These are phyloP conservation scores for Corymbia calophylla DNA, from an alignment of 441 rosid genomes.

Conservation along the genomic window DNA sequence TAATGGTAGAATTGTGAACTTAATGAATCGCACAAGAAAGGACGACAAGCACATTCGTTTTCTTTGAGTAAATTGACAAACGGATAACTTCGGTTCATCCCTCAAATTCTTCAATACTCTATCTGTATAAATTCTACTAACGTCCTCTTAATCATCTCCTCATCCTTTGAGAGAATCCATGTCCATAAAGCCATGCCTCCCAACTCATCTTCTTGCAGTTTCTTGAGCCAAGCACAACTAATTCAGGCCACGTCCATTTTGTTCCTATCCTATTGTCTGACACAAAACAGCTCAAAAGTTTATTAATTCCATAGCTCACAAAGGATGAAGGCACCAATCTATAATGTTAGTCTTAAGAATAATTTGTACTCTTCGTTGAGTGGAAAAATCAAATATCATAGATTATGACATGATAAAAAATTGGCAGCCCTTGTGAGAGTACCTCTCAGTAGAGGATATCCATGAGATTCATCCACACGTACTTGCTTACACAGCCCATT, in stretches of 20 bases:
- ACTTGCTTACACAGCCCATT: background rate
- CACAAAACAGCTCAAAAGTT: background rate
- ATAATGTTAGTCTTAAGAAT: background rate
- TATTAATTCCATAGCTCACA: background rate
- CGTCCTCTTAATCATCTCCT: background rate
- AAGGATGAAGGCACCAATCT: background rate
- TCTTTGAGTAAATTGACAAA: background rate
- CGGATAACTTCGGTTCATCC: background rate
- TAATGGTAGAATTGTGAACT: background rate
- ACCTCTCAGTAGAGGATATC: background rate
- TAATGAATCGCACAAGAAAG: background rate
- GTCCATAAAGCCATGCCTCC: background rate
- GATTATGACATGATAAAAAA: background rate
- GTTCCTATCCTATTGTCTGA: background rate
- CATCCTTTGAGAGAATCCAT: background rate
- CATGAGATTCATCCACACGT: background rate
- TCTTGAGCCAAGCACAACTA: background rate
- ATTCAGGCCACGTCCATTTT: background rate
- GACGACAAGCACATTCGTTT: background rate
- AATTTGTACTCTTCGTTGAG: background rate
- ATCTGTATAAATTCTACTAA: background rate
- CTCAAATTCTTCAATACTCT: background rate
- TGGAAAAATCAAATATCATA: background rate
- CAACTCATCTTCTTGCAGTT: background rate
- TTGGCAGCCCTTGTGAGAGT: background rate